These are phyloP conservation scores for Cercospora zeae-maydis DNA, from an alignment of 2,329 filamentous ascomycete species.

Conservation along the genomic window DNA sequence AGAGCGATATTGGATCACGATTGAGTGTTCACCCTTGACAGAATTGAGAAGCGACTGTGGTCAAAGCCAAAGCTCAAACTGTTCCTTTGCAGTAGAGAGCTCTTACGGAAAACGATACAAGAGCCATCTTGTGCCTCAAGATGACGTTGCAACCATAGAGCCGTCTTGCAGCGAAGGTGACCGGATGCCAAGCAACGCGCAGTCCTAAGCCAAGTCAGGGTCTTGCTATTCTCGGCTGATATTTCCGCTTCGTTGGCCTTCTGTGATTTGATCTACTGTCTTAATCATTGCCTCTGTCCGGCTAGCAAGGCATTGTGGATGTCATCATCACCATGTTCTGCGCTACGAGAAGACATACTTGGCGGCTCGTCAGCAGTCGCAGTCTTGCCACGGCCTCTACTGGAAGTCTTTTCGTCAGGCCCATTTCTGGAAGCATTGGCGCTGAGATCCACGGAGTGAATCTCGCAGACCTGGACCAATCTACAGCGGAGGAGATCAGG, in stretches of 20 bases:
- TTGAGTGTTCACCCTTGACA: not conserved
- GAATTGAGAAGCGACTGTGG: not conserved
- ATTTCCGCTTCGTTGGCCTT: not conserved
- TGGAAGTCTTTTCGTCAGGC: conserved; percentile 1
- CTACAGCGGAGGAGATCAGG: conserved; percentile 70
- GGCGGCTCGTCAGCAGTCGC: not conserved
- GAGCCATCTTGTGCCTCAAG: not conserved
- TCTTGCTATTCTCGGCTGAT: not conserved
- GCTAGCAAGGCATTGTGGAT: not conserved
- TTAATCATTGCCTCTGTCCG: not conserved
- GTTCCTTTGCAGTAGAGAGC: not conserved
- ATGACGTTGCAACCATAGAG: not conserved
- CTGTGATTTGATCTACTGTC: not conserved
- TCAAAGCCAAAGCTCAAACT: not conserved
- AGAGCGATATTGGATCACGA: not conserved
- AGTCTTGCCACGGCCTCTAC: not conserved
- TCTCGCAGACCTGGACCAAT: conserved; percentile 60
- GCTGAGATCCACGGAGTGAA: conserved; percentile 68
- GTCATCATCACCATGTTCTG: not conserved
- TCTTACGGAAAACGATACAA: not conserved
- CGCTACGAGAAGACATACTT: not conserved
- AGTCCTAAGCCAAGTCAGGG: not conserved
- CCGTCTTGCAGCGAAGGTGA: not conserved
- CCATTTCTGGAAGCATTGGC: conserved; percentile 50
- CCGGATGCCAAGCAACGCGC: not conserved